Conservation (phyloP, 345 rosid genomes). For the Populus euphratica region DNA sequence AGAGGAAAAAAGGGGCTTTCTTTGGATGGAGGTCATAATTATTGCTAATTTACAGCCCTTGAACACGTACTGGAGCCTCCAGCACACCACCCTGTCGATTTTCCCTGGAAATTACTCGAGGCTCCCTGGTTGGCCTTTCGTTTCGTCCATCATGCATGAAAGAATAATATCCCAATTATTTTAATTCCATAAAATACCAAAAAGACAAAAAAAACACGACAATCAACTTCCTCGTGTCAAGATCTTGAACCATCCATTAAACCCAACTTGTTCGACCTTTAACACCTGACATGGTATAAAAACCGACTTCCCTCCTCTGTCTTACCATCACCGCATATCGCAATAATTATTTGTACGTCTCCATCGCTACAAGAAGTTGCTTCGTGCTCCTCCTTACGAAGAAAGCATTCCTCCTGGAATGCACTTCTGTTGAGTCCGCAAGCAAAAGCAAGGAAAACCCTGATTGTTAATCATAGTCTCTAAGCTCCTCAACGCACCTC, state of each 20-base stretch:
- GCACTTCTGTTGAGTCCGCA: conserved; percentile 32
- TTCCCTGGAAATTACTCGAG: not conserved
- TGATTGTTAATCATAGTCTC: not conserved
- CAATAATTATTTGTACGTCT: no score
- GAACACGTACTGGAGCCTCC: not conserved
- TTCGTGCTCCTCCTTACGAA: not conserved
- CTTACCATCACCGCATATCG: accelerated
- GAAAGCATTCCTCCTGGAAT: conserved; percentile 27
- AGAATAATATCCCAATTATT: not conserved
- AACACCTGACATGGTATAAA: conserved; percentile 12
- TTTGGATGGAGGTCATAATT: no score
- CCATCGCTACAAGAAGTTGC: not conserved
- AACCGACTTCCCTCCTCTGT: not conserved
- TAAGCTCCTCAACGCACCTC: not conserved
- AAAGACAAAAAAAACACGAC: not conserved
- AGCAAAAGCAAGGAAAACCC: not conserved
- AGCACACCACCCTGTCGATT: not conserved
- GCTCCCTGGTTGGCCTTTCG: not conserved
- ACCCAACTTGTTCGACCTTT: conserved; percentile 13
- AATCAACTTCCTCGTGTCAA: conserved; percentile 17
- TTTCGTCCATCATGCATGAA: not conserved
- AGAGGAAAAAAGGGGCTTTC: no score
- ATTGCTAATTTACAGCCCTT: not conserved
- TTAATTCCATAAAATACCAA: not conserved
- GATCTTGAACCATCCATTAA: conserved; percentile 1